A percentile compares a stretch with the other conserved stretches of the same genome.
These are phyloP conservation scores for Senecio squalidus DNA, from an alignment of 140 eudicot species.

Conservation along the genomic window DNA sequence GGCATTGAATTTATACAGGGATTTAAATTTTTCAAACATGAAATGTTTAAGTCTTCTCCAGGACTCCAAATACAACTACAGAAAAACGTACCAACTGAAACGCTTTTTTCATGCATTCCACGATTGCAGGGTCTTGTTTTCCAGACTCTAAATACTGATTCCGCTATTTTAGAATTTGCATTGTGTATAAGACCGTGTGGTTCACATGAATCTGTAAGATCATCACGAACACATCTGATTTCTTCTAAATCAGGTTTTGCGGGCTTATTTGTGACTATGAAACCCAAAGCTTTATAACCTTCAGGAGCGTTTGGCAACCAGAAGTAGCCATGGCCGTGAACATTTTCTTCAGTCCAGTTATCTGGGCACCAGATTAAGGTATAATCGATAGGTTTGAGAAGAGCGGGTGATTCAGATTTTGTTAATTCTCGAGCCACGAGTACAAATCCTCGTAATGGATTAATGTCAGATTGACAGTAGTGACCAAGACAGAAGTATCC, in stretches of 20 bases:
- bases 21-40: conserved; percentile 71
- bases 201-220: conserved; percentile 75
- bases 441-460: conserved; percentile 61
- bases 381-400: conserved; percentile 63
- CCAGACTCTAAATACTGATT: conserved; percentile 48
- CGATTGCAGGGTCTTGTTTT: conserved; percentile 65
- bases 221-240: conserved; percentile 72
- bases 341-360: conserved; percentile 46
- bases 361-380: conserved; percentile 70
- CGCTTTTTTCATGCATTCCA: conserved; percentile 74
- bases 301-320: conserved; percentile 88
- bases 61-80: conserved; percentile 45
- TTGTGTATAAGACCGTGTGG: conserved; percentile 25
- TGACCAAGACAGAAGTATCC: conserved; percentile 76
- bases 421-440: conserved; percentile 65
- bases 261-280: conserved; percentile 67
- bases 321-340: conserved; percentile 61
- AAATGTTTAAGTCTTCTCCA: conserved; percentile 41
- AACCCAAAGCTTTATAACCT: conserved; percentile 86
- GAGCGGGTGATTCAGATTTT: conserved; percentile 46
- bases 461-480: conserved; percentile 59
- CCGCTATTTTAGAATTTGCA: conserved; percentile 27
- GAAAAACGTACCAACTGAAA: conserved; percentile 62
- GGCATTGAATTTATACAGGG: conserved; percentile 59
- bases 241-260: conserved; percentile 58